Evolutionary conservation across 352 stramenopile genomes (phyloP), one percentile per base, ranked within the genome.

Genomic region (Globisporangium irregulare): DNA sequence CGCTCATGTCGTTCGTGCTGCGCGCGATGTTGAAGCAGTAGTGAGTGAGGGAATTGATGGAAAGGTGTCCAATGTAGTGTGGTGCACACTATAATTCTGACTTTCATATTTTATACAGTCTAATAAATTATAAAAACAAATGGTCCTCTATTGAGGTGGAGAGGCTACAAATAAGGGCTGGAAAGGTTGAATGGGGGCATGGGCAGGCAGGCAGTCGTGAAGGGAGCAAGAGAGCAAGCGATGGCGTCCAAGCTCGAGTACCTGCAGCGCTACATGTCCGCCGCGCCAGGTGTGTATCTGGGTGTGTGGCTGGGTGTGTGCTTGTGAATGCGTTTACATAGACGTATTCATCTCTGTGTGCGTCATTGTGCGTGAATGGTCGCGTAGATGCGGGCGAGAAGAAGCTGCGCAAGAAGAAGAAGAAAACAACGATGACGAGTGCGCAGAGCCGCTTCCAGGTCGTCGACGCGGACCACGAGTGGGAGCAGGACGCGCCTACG

Each of bases 231-330:
- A 9, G 2, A 12, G 34, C 25, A 9, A 46, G 15, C 18, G 43
- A 82, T 81, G 75, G 46, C 66, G 71, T 92, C 86, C 38, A 94
- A 94, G 80, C 74, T 92, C 64, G 86, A 89, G 73, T 92, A 92
- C 62, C 59, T 94, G 51, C 83, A 92, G 82, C 82, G 83, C 36
- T 94, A 94, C 67, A 83, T 92, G 81, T 74, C 79, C 25, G 61
- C 51, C 38, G 66, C 67, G 50, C 66, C 65, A 34, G 77, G 74
- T 91, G 68, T 61, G 67, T 51, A 15, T 61, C 67, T 46, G 22
- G 22, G 3, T 8, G 48, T 22, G 27, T 59, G 25, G 5, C 22
- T 59, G 14, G 29, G 60, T 36, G 5, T 20, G 25, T 64, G 4
- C 9, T 62, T 6, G 5, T 3, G 15, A 8, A 22, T 66, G 29